Conservation (phyloP, 768 basidiomycete species). For the Tulasnella calospora region DNA sequence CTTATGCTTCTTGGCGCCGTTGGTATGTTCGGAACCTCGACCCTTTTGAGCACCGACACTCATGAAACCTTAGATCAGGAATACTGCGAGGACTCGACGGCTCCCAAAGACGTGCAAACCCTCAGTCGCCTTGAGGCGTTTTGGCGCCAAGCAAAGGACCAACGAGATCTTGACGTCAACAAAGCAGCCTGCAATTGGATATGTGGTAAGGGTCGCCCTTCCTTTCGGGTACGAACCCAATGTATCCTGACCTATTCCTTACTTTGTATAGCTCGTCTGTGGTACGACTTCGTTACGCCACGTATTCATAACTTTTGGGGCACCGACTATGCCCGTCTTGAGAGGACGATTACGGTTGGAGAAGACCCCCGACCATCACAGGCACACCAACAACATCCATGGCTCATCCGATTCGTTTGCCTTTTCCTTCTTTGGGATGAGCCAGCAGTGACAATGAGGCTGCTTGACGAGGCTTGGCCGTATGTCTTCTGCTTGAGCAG, state of each 20-base stretch:
- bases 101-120: not conserved
- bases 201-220: not conserved
- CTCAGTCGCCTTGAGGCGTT: not conserved
- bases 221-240: too few species aligned
- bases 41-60: not conserved
- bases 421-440: not conserved
- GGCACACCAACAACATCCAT: not conserved
- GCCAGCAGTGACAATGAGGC: not conserved
- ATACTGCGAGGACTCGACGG: constrained; percentile 12
- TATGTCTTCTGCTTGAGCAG: not conserved
- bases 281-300: not conserved
- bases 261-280: not conserved
- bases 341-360: not conserved
- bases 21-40: not conserved
- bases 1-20: not conserved
- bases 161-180: not conserved
- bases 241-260: too few species aligned
- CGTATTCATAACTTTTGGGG: constrained; percentile 9
- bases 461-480: constrained; percentile 11
- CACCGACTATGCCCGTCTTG: constrained; percentile 4
- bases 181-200: not conserved
- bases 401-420: not conserved
- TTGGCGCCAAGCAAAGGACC: not conserved
- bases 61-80: not conserved
- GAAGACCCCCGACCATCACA: not conserved